Evolutionary conservation across 192 early-diverging fungal genomes (phyloP).

Genomic region (Linnemannia exigua): DNA sequence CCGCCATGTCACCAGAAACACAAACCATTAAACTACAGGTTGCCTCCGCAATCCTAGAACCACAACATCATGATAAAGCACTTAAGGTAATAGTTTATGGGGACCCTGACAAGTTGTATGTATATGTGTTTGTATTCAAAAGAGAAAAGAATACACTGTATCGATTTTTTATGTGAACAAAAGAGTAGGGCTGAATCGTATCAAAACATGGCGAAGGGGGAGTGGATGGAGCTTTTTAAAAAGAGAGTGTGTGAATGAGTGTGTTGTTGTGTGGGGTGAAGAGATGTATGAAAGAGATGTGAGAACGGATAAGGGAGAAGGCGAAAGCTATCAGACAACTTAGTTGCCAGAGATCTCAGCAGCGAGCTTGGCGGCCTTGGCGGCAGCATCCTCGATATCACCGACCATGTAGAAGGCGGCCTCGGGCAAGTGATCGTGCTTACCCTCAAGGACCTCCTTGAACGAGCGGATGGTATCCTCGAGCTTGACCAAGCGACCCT

Average conservation of each 20-base stretch:
- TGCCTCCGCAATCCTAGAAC: background rate
- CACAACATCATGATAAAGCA: background rate
- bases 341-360: constrained; percentile 60
- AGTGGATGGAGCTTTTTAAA: constrained; percentile 13
- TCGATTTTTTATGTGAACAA: constrained; percentile 43
- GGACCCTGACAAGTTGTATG: background rate
- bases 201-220: constrained; percentile 38
- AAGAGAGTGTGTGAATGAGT: background rate
- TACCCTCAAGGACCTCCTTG: constrained; percentile 97
- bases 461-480: constrained; percentile 98
- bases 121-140: constrained; percentile 24
- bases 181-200: constrained; percentile 41
- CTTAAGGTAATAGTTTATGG: background rate
- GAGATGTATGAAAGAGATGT: constrained; percentile 9
- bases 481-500: constrained; percentile 91
- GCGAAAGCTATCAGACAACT: constrained; percentile 1
- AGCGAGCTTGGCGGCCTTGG: constrained; percentile 81
- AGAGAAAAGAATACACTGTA: constrained; percentile 23
- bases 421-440: constrained; percentile 96
- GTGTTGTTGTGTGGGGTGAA: background rate
- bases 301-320: background rate
- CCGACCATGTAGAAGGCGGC: constrained; percentile 99
- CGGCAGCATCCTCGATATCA: constrained; percentile 94
- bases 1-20: no score
- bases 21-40: background rate